Evolutionary conservation across 2,329 filamentous ascomycete genomes (phyloP).

Genomic region (Colletotrichum sp.): DNA sequence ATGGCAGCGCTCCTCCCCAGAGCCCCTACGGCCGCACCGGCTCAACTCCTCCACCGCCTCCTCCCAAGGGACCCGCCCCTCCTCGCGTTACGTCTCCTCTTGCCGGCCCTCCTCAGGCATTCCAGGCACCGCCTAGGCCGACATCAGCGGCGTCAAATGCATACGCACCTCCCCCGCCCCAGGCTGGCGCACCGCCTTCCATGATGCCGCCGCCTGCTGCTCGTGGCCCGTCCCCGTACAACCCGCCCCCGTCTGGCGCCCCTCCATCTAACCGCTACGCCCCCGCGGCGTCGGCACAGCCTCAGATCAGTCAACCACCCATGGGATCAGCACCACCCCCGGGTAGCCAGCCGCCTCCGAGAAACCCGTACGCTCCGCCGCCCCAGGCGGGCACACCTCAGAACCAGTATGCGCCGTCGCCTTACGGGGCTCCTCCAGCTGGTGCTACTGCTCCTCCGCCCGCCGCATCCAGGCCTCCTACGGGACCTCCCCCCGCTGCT

Average conservation of each 20-base stretch:
- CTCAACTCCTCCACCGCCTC: slow-evolving; percentile 78
- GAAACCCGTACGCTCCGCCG: slow-evolving; percentile 48
- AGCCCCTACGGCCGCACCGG: slow-evolving; percentile 66
- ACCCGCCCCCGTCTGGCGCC: slow-evolving; percentile 73
- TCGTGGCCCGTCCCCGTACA: slow-evolving; percentile 85
- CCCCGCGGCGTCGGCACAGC: slow-evolving; percentile 66
- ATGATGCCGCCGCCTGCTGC: slow-evolving; percentile 60
- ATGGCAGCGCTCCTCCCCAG: slow-evolving; percentile 60
- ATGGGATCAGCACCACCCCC: slow-evolving; percentile 42
- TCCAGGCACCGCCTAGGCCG: slow-evolving; percentile 51
- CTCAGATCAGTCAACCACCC: slow-evolving; percentile 50
- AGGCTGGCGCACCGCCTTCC: slow-evolving; percentile 30
- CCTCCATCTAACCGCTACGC: slow-evolving; percentile 81
- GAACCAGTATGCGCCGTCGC: slow-evolving; percentile 67
- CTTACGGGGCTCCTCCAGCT: slow-evolving; percentile 49
- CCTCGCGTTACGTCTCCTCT: slow-evolving; percentile 77
- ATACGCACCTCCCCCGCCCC: slow-evolving; percentile 66
- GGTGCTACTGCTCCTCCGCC: slow-evolving; percentile 16
- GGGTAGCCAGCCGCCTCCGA: slow-evolving; percentile 46
- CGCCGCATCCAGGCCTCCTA: slow-evolving; percentile 40
- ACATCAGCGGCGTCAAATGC: slow-evolving; percentile 64
- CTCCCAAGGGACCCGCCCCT: slow-evolving; percentile 78
- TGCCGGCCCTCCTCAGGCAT: slow-evolving; percentile 57
- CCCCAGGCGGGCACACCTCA: slow-evolving; percentile 51
- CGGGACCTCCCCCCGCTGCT: slow-evolving; percentile 47